Base-by-base conservation (phyloP, 352 stramenopile genomes). In the Sclerospora graminicola region DNA sequence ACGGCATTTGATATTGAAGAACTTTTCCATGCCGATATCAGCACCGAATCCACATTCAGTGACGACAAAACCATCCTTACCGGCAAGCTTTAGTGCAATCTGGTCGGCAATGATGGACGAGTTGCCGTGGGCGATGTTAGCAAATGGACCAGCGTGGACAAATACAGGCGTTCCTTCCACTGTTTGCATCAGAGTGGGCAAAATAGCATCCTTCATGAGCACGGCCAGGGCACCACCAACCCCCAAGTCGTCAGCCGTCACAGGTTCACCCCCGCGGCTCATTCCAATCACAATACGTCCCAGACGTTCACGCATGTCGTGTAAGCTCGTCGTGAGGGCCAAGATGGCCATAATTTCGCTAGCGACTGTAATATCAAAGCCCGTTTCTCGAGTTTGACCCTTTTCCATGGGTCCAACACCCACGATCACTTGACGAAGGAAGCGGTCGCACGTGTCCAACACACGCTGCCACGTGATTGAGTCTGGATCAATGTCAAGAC, bases 1-100 rank as follows among this genome's bases (percentile, higher is more conserved):
- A 24, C 96, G 82, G 63, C 95, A 98, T 74, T 99, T 99, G 58
- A 99, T 98, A 76, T 99, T 98, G 67, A 98, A 98, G 62, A 98
- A 98, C 67, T 99, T 98, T 53, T 98, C 89, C 69, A 96, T 92
- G 39, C 85, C 89, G 48, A 98, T 97, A 54, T 98, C 95, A 8
- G 95, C 95, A 29, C 96, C 96, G 58, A 99, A 99, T 8, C 96
- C 96, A 11, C 93, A 95, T 60, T 99, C 95, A 0, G 96, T 99
- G 16, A 99, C 84, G 28, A 97, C 89, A 45, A 94, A 98, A 14
- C 95, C 94, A 26, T 98, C 91, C 23, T 97, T 89, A 7, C 95
- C 95, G 0, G 96, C 93, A 15, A 99, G 75, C 42, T 85, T 84
- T 8, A 90, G 61, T 0, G 94, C 95, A 49, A 98, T 89, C 56